phyloP scores from a whole-genome alignment of 345 rosid genomes.

The Melaleuca quinquenervia region DNA sequence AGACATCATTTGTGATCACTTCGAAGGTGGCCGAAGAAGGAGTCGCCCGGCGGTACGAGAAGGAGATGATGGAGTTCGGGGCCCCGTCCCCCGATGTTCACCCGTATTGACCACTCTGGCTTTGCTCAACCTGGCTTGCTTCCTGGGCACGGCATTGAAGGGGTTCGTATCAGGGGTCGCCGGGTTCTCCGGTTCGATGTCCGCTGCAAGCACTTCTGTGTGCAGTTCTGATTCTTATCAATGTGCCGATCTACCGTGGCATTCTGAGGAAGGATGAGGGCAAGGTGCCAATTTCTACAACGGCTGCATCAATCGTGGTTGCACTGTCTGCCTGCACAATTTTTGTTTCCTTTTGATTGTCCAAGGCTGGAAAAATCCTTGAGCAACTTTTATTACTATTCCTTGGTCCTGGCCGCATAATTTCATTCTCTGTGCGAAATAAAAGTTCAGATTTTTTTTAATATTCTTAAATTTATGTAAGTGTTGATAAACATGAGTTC shows the following conservation, averaged over 20 bases:
- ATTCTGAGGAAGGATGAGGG: slow-evolving; percentile 58
- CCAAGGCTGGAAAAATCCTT: neutral
- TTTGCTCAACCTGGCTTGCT: slow-evolving; percentile 39
- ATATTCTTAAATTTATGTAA: neutral
- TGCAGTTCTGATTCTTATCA: slow-evolving; percentile 35
- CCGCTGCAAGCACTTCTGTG: slow-evolving; percentile 38
- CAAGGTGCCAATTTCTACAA: slow-evolving; percentile 34
- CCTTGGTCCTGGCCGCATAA: neutral
- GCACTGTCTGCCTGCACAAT: slow-evolving; percentile 31
- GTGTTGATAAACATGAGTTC: neutral
- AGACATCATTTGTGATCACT: slow-evolving; percentile 46
- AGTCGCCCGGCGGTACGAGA: slow-evolving; percentile 27
- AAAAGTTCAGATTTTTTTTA: neutral
- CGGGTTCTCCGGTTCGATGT: slow-evolving; percentile 10
- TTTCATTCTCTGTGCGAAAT: neutral
- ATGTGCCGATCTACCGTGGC: slow-evolving; percentile 54
- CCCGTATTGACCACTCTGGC: slow-evolving; percentile 50
- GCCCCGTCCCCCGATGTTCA: slow-evolving; percentile 50
- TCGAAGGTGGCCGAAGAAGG: slow-evolving; percentile 58
- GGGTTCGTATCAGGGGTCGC: neutral
- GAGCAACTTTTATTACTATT: neutral
- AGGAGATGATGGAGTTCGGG: slow-evolving; percentile 73
- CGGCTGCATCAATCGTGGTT: slow-evolving; percentile 26
- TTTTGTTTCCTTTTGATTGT: slow-evolving; percentile 7
- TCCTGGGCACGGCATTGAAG: slow-evolving; percentile 11